These are phyloP conservation scores for Daldinia sp. DNA, from an alignment of 2,329 filamentous ascomycete species.

Conservation along the genomic window DNA sequence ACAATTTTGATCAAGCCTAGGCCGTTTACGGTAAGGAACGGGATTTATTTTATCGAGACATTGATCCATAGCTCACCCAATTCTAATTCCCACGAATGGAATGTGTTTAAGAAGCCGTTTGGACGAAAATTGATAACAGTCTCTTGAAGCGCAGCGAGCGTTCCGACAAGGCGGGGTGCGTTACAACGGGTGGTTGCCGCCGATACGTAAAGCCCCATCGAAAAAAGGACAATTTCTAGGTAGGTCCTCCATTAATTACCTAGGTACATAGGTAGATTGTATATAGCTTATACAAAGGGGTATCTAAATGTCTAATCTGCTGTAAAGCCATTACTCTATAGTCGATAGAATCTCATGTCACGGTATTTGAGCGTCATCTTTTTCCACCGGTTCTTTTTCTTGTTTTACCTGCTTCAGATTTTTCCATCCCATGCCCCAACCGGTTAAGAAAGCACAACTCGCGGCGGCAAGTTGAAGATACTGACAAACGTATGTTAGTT, in stretches of 20 bases:
- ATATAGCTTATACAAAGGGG: neutral
- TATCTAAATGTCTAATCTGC: neutral
- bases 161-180: neutral
- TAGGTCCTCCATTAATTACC: too few species aligned
- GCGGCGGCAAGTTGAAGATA: conserved; percentile 47
- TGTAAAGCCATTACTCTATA: neutral
- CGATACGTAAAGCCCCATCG: neutral
- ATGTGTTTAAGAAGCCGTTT: neutral
- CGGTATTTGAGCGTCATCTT: conserved; percentile 4
- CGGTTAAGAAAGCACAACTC: conserved; percentile 40
- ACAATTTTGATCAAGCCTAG: neutral
- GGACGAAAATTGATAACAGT: neutral
- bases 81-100: neutral
- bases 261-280: too few species aligned
- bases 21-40: neutral
- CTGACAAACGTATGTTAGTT: conserved; percentile 22
- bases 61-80: neutral
- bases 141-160: neutral
- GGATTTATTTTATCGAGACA: neutral
- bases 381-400: conserved; percentile 24
- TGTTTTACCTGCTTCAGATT: conserved; percentile 46
- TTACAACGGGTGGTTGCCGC: neutral
- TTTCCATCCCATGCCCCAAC: conserved; percentile 46
- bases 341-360: neutral
- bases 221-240: too few species aligned